Percentiles rank a stretch among this genome's conserved stretches.
phyloP scores from a whole-genome alignment of 345 rosid species.

The Pistacia integerrima region DNA sequence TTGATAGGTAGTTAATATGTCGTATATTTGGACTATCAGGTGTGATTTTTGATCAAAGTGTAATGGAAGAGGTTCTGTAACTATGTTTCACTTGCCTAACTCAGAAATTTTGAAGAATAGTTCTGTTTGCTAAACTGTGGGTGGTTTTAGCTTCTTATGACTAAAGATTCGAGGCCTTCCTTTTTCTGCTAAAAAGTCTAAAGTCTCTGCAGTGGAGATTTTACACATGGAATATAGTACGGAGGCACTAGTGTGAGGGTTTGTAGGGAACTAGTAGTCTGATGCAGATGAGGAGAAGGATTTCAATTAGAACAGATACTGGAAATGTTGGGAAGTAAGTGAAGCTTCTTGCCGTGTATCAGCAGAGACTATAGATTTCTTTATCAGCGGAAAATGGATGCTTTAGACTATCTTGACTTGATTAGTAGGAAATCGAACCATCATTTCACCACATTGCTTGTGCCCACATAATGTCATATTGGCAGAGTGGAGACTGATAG shows the following conservation, averaged over 20 bases:
- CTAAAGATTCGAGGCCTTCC: not conserved
- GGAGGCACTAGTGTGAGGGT: not conserved
- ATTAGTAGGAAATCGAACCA: not conserved
- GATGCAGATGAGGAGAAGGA: not conserved
- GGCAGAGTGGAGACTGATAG: not conserved
- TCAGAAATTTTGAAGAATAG: not conserved
- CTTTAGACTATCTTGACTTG: not conserved
- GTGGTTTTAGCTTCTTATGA: not conserved
- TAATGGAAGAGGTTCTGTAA: not conserved
- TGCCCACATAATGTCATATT: not conserved
- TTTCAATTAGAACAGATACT: not conserved
- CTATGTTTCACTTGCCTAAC: not conserved
- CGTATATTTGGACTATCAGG: conserved; percentile 4
- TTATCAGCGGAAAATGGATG: not conserved
- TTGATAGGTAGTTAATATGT: conserved; percentile 1
- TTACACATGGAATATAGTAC: not conserved
- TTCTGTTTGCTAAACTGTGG: not conserved
- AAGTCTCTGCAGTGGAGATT: not conserved
- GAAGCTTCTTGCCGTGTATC: not conserved
- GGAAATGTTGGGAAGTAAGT: not conserved
- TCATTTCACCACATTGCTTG: not conserved
- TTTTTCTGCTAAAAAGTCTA: not conserved
- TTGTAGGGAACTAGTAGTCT: not conserved
- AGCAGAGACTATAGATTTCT: not conserved
- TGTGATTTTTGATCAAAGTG: not conserved